Evolutionary conservation across 768 basidiomycete genomes (phyloP), one percentile per base, ranked within the genome.

Genomic region (Suillus luteus): DNA sequence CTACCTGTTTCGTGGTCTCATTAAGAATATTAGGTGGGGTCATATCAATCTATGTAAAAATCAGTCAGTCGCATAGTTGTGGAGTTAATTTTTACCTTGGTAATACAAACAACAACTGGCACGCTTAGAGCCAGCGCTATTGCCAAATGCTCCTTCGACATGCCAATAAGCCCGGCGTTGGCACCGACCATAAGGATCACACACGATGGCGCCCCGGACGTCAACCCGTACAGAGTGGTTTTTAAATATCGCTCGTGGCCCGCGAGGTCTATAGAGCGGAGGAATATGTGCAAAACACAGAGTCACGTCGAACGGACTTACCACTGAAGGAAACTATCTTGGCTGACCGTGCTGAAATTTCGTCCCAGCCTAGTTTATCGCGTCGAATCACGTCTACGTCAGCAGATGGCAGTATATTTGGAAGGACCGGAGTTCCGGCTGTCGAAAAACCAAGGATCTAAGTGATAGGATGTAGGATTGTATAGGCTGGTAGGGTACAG

Each of bases 111-210:
- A 11, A 94, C 87, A 24, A 99, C 88, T 3, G 97, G 97, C 1
- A 99, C 92, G 70, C 90, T 93, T 59, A 99, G 78, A 6, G 97
- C 97, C 1, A 99, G 81, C 3, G 96, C 88, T 64, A 99, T 96
- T 1, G 97, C 94, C 12, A 99, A 80, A 76, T 99, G 97, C 75
- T 99, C 97, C 76, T 98, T 95, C 40, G 90, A 93, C 93, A 95
- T 94, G 59, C 93, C 86, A 66, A 94, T 93, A 48, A 94, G 74
- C 9, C 93, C 93, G 2, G 97, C 96, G 73, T 99, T 99, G 9
- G 89, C 95, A 24, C 96, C 97, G 12, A 99, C 92, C 79, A 96
- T 96, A 54, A 99, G 80, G 61, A 97, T 88, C 14, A 93, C 91
- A 72, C 91, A 96, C 63, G 88, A 96, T 61, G 96, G 95, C 0